Evolutionary conservation across 2,329 filamentous ascomycete species (phyloP).

Genomic region (Colletotrichum sansevieriae): DNA sequence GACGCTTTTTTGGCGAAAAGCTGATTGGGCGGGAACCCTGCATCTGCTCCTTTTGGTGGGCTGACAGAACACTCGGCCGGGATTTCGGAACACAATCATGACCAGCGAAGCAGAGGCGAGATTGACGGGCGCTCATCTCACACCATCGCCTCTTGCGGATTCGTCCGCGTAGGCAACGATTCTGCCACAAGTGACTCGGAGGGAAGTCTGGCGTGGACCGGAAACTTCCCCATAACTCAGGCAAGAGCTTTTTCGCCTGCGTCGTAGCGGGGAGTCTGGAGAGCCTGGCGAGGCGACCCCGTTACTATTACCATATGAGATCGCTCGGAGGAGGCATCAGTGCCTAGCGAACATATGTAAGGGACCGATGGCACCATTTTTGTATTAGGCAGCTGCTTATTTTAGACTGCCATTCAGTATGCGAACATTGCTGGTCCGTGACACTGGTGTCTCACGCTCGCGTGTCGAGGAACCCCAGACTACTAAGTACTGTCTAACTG

Average conservation of each 20-base stretch:
- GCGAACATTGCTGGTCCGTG: too few relatives aligned
- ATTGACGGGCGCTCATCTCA: neutral
- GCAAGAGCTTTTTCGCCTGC: slow-evolving; percentile 10
- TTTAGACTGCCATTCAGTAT: slow-evolving; percentile 28
- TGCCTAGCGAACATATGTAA: slow-evolving; percentile 11
- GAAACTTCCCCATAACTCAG: slow-evolving; percentile 1
- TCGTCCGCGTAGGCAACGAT: too few relatives aligned
- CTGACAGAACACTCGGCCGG: slow-evolving; percentile 4
- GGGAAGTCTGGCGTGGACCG: neutral
- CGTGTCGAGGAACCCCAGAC: neutral
- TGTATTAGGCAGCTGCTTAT: slow-evolving; percentile 29
- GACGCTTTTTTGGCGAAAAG: too few relatives aligned
- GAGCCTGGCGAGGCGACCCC: slow-evolving; percentile 22
- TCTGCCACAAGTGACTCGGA: too few relatives aligned
- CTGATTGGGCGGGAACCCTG: too few relatives aligned
- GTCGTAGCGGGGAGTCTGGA: slow-evolving; percentile 4
- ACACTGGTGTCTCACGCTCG: too few relatives aligned
- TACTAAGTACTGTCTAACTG: too few relatives aligned
- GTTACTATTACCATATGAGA: slow-evolving; percentile 31
- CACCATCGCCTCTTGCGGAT: too few relatives aligned
- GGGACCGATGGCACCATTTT: slow-evolving; percentile 5
- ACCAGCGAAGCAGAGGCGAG: neutral
- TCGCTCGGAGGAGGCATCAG: slow-evolving; percentile 18
- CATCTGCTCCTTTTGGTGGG: slow-evolving; percentile 15
- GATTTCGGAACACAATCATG: neutral